phyloP scores from a whole-genome alignment of 2,329 filamentous ascomycete genomes.

The Lomentospora prolificans region DNA sequence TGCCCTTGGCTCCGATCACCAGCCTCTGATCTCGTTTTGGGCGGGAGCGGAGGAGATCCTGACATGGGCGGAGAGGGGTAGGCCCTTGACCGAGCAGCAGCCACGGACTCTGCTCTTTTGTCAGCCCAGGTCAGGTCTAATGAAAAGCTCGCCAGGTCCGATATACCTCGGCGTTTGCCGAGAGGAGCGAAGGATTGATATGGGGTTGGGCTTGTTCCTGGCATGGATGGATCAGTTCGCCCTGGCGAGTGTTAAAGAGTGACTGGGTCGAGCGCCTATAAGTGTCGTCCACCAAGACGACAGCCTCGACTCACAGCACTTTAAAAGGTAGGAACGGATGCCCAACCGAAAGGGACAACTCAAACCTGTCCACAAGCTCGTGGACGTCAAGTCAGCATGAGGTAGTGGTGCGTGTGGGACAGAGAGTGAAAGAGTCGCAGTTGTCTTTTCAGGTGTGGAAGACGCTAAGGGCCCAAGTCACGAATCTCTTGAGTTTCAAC shows the following conservation, averaged over 20 bases:
- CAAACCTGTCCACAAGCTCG: not conserved
- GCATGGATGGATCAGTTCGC: conserved; percentile 35
- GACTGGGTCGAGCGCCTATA: conserved; percentile 4
- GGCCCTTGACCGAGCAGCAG: conserved; percentile 44
- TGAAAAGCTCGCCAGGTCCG: conserved; percentile 43
- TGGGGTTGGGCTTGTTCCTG: conserved; percentile 34
- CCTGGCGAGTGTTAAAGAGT: not conserved
- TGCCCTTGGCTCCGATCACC: conserved; percentile 39
- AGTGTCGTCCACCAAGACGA: conserved; percentile 1
- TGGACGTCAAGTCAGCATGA: not conserved
- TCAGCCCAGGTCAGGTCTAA: conserved; percentile 45
- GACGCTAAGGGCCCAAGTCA: not conserved
- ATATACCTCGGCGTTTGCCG: conserved; percentile 49
- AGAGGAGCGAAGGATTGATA: conserved; percentile 36
- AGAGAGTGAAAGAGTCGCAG: not conserved
- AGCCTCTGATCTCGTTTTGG: conserved; percentile 48
- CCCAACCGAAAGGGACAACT: not conserved
- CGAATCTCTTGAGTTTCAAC: not conserved
- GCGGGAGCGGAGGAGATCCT: conserved; percentile 53
- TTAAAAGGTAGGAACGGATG: not conserved
- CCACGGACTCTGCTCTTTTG: conserved; percentile 41
- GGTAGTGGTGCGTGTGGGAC: not conserved
- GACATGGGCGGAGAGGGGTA: conserved; percentile 70
- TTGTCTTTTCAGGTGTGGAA: not conserved
- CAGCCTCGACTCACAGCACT: not conserved